Evolutionary conservation across 306 rosid species (phyloP), one percentile per base, ranked within the genome.

Genomic region (Fragaria iinumae): DNA sequence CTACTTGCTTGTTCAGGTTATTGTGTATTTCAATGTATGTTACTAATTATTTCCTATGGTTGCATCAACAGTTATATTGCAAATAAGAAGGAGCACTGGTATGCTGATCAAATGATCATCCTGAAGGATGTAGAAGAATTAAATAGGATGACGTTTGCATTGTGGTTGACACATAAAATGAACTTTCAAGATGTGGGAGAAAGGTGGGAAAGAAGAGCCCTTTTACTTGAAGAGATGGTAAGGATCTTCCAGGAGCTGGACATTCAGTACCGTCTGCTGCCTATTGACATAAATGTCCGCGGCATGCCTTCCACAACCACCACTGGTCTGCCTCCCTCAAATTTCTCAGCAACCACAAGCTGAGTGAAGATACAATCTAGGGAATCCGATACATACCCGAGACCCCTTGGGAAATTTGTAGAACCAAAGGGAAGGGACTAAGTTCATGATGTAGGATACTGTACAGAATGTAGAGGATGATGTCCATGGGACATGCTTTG

Each of bases 181-280:
- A 95, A 89, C 83, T 86, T 85, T 86, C 98, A 95, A 73, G 88
- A 95, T 84, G 82, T 88, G 80, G 97, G 97, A 20, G 97, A 95
- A 73, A 90, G 90, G 81, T 87, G 29, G 74, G 63, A 44, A 0
- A 85, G 97, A 68, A 88, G 98, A 74, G 86, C 91, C 17, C 57
- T 79, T 52, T 44, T 92, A 80, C 65, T 95, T 38, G 98, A 95
- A 82, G 97, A 95, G 85, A 80, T 95, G 87, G 55, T 83, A 20
- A 90, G 85, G 87, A 86, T 89, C 79, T 87, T 91, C 85, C 71
- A 74, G 76, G 98, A 95, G 56, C 86, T 88, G 2, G 98, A 95
- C 82, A 84, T 95, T 48, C 89, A 90, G 8, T 90, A 83, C 79
- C 93, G 98, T 2, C 83, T 95, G 36, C 64, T 84, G 72, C 97